Percentiles rank a stretch among this genome's conserved stretches.
These are phyloP conservation scores for Raphanus sativus DNA, from an alignment of 345 rosid genomes.

Conservation along the genomic window DNA sequence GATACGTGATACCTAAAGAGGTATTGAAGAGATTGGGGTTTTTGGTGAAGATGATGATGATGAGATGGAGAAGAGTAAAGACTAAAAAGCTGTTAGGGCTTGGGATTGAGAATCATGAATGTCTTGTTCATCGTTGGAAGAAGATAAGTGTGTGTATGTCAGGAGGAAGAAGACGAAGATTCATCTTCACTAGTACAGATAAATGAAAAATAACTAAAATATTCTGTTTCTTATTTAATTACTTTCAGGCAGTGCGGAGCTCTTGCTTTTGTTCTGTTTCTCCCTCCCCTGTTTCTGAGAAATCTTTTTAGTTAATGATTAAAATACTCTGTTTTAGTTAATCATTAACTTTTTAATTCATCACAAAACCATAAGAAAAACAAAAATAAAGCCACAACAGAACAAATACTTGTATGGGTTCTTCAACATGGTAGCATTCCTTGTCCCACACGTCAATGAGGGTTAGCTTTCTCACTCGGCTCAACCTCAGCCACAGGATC, in stretches of 20 bases:
- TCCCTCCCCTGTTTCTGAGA: constrained; percentile 21
- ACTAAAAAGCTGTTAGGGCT: constrained; percentile 42
- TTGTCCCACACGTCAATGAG: constrained; percentile 32
- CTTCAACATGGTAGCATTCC: constrained; percentile 31
- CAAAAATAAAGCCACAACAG: constrained; percentile 24
- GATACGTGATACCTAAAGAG: background rate
- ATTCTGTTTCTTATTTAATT: constrained; percentile 1
- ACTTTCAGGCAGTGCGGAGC: background rate
- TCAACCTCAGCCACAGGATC: background rate
- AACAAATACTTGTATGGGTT: constrained; percentile 9
- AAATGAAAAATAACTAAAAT: background rate
- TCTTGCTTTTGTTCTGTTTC: constrained; percentile 11
- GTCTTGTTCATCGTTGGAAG: constrained; percentile 31
- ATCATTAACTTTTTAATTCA: background rate
- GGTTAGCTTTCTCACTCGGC: background rate
- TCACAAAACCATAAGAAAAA: background rate
- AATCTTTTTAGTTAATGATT: background rate
- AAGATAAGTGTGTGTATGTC: constrained; percentile 54
- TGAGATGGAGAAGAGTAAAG: constrained; percentile 36
- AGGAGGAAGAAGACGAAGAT: constrained; percentile 23
- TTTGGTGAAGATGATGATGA: background rate
- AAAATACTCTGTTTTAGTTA: background rate
- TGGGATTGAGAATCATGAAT: constrained; percentile 45
- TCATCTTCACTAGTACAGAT: constrained; percentile 12
- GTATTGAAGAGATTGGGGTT: constrained; percentile 15